Percentiles rank a stretch among this genome's conserved stretches.
Evolutionary conservation across 1,284 basidiomycete genomes (phyloP).

Genomic region (Puccinia hordei): DNA sequence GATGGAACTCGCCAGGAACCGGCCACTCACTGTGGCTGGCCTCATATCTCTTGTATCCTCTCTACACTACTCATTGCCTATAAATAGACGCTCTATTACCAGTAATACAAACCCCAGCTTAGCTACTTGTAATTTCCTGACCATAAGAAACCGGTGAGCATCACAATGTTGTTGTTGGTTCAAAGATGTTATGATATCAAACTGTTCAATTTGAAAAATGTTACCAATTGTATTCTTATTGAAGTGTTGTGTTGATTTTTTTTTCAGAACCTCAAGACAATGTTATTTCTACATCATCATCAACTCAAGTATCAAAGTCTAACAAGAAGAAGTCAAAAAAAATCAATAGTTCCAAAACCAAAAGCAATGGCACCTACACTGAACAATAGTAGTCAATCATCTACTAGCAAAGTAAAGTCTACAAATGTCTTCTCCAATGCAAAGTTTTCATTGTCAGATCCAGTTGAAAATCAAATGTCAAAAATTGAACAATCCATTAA

Average conservation of each 20-base stretch:
- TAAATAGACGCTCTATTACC: too few species aligned
- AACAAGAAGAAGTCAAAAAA: background rate
- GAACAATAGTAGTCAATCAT: background rate
- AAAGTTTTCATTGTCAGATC: background rate
- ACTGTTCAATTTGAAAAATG: background rate
- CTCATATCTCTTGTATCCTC: too few species aligned
- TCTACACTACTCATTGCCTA: too few species aligned
- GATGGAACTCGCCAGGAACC: too few species aligned
- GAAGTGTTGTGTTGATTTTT: background rate
- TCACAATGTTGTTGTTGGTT: too few species aligned
- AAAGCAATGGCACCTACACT: background rate
- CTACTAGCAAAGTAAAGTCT: background rate
- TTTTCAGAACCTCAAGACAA: background rate
- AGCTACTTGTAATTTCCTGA: too few species aligned
- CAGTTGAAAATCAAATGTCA: background rate
- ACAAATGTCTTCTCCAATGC: background rate
- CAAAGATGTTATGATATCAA: conserved; percentile 6
- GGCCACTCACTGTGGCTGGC: too few species aligned
- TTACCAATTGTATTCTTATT: background rate
- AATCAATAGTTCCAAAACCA: background rate
- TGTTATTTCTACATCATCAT: background rate
- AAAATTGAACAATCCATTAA: background rate
- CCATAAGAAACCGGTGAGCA: too few species aligned
- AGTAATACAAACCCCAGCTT: too few species aligned
- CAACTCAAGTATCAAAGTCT: background rate